Evolutionary conservation across 164 flowering plant species (phyloP).

Genomic region (grape (Vitis vinifera)): ASM3070453v1 NC_081806.1:4478001-4478500

Average conservation of each 20-base stretch:
- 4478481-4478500: background rate
- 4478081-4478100: slow-evolving; percentile 4
- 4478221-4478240: background rate
- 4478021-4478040: background rate
- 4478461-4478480: background rate
- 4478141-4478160: slow-evolving; percentile 32
- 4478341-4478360: too few relatives aligned
- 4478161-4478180: background rate
- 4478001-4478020: slow-evolving; percentile 70
- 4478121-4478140: slow-evolving; percentile 69
- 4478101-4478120: slow-evolving; percentile 72
- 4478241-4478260: too few relatives aligned
- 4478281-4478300: background rate
- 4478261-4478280: background rate
- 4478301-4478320: background rate
- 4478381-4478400: too few relatives aligned
- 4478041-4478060: background rate
- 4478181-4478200: background rate
- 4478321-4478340: too few relatives aligned
- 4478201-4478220: background rate
- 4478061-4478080: background rate
- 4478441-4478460: too few relatives aligned
- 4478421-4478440: too few relatives aligned
- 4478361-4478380: too few relatives aligned
- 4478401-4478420: too few relatives aligned